Evolutionary conservation across 2,329 filamentous ascomycete species (phyloP).

Genomic region (Thelonectria discophora): DNA sequence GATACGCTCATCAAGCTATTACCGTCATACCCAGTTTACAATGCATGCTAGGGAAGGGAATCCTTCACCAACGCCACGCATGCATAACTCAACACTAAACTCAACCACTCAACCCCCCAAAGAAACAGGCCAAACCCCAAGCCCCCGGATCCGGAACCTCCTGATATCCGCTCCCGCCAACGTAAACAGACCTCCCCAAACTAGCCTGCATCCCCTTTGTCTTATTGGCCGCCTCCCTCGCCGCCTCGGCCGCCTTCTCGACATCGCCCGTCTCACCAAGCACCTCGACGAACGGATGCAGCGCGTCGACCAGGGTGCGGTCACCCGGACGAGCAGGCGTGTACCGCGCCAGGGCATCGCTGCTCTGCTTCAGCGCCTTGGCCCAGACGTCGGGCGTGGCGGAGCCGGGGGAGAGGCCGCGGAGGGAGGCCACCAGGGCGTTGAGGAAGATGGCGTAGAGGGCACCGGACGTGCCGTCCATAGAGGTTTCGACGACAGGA

Average conservation of each 20-base stretch:
- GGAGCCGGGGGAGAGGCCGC: slow-evolving; percentile 51
- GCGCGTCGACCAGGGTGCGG: slow-evolving; percentile 87
- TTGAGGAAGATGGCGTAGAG: slow-evolving; percentile 88
- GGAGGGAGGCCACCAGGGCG: slow-evolving; percentile 74
- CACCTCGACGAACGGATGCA: slow-evolving; percentile 85
- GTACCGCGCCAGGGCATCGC: slow-evolving; percentile 78
- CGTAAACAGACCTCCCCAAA: slow-evolving; percentile 67
- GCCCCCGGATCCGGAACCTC: slow-evolving; percentile 72
- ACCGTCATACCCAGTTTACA: no score
- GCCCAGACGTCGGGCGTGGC: slow-evolving; percentile 60
- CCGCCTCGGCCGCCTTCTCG: slow-evolving; percentile 77
- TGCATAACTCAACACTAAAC: no score
- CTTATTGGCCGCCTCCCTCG: slow-evolving; percentile 77
- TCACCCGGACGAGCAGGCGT: slow-evolving; percentile 92
- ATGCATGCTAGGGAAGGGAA: no score
- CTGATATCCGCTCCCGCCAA: slow-evolving; percentile 56
- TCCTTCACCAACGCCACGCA: slow-evolving; percentile 6
- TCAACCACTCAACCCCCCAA: slow-evolving; percentile 71
- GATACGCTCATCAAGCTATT: no score
- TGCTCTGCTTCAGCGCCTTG: slow-evolving; percentile 74
- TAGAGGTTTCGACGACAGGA: slow-evolving; percentile 63
- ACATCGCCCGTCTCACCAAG: slow-evolving; percentile 73
- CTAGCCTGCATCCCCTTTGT: slow-evolving; percentile 95
- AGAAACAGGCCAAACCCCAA: slow-evolving; percentile 79
- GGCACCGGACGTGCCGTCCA: slow-evolving; percentile 71